These are phyloP conservation scores for Pythium periplocum DNA, from an alignment of 352 stramenopile genomes.

Conservation along the genomic window DNA sequence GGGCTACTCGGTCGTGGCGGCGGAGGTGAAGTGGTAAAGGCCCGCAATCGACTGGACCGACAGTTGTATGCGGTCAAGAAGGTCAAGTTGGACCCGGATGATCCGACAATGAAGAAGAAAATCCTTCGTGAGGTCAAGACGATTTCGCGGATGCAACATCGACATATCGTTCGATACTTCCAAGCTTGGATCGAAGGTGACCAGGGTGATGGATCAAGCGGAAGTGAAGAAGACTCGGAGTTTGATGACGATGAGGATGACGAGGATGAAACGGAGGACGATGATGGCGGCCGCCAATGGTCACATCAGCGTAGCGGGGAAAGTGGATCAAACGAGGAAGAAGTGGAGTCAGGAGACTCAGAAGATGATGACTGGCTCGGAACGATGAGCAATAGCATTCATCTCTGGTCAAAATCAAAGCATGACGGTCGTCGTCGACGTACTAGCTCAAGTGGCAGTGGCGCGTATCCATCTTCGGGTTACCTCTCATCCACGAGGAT, in stretches of 20 bases:
- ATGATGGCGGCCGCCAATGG: constrained; percentile 12
- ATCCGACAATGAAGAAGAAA: constrained; percentile 93
- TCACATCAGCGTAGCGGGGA: constrained; percentile 15
- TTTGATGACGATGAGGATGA: constrained; percentile 20
- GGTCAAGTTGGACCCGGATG: constrained; percentile 77
- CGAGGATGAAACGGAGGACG: constrained; percentile 26
- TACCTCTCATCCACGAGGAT: constrained; percentile 31
- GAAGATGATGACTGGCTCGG: constrained; percentile 82
- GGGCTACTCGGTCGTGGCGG: constrained; percentile 76
- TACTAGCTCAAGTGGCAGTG: constrained; percentile 24
- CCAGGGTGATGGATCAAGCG: constrained; percentile 24
- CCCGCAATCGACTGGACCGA: constrained; percentile 73
- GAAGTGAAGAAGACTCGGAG: constrained; percentile 29
- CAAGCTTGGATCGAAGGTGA: constrained; percentile 87
- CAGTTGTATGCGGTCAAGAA: constrained; percentile 87
- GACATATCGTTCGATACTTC: constrained; percentile 95
- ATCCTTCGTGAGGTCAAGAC: constrained; percentile 94
- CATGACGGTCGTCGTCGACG: constrained; percentile 27
- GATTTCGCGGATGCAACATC: constrained; percentile 95
- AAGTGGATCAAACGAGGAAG: constrained; percentile 35
- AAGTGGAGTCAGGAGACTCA: constrained; percentile 50
- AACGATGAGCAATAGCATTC: constrained; percentile 54
- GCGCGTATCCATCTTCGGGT: constrained; percentile 25
- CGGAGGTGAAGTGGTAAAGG: constrained; percentile 81
- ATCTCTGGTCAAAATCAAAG: constrained; percentile 64